Percentiles rank a stretch among this genome's conserved stretches.
Evolutionary conservation across 2,329 filamentous ascomycete genomes (phyloP).

Genomic region (Pseudocercospora fijiensis): DNA sequence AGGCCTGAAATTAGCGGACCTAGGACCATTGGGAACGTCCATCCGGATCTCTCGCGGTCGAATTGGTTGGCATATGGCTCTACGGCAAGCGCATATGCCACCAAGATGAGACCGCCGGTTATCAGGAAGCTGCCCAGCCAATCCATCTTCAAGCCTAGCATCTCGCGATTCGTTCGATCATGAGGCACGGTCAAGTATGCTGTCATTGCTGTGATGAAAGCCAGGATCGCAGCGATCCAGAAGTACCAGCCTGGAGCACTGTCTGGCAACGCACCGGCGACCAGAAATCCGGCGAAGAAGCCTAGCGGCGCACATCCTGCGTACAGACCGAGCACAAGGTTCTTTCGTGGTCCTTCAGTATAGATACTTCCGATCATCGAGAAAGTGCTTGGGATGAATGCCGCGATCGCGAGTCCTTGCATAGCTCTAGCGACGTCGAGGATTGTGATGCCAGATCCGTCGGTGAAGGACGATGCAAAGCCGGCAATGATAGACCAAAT

Average conservation of each 20-base stretch:
- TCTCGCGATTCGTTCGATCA: constrained; percentile 34
- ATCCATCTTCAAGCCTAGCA: constrained; percentile 40
- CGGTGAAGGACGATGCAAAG: constrained; percentile 24
- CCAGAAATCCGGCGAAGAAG: constrained; percentile 40
- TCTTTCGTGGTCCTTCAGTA: constrained; percentile 36
- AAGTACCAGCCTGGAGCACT: constrained; percentile 37
- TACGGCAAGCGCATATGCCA: constrained; percentile 39
- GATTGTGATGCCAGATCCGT: neutral
- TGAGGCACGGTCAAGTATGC: constrained; percentile 38
- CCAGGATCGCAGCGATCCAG: constrained; percentile 35
- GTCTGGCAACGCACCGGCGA: constrained; percentile 34
- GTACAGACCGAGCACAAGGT: constrained; percentile 39
- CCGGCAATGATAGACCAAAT: constrained; percentile 40
- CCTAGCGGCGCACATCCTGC: constrained; percentile 40
- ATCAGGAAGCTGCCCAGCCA: constrained; percentile 39
- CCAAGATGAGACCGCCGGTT: constrained; percentile 38
- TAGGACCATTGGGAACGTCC: constrained; percentile 32
- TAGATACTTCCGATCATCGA: constrained; percentile 39
- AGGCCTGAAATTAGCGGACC: constrained; percentile 35
- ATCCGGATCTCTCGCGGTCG: constrained; percentile 24
- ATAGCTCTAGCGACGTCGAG: constrained; percentile 39
- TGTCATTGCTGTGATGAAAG: constrained; percentile 32
- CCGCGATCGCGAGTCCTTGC: constrained; percentile 41
- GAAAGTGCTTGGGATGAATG: constrained; percentile 39
- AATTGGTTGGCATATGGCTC: constrained; percentile 32